Evolutionary conservation across 78 protist species (phyloP), one percentile per base, ranked within the genome.

Genomic region (Protostelium mycophagum): DNA sequence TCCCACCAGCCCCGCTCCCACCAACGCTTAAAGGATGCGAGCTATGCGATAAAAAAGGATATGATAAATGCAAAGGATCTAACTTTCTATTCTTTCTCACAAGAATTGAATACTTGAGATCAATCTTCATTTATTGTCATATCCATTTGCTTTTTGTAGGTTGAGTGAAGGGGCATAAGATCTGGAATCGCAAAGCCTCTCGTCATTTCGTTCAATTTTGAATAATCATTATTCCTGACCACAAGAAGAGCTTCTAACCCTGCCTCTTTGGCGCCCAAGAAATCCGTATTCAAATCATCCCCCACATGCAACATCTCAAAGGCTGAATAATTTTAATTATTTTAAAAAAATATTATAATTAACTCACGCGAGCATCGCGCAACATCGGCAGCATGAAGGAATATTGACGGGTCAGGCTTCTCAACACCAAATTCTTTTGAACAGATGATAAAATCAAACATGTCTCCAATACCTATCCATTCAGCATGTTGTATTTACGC

Each of bases 21-120:
- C 88, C 88, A 86, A 86, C 88, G 73, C 73, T 51, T 51, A 51
- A 51, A n/a, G n/a, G n/a, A 16, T 51, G 73, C 73, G 73, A 51
- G 31, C 73, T 5, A 5, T 5, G 16, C 31, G 5, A 51, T 51
- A 5, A 16, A 25, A 16, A 51, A 25, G 73, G 73, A 51, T 51
- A 16, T 16, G 73, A 51, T 51, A 51, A 51, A 51, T 51, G 73
- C 73, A 51, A 51, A n/a, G n/a, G n/a, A n/a, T n/a, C n/a, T n/a
- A n/a, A n/a, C n/a, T n/a, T n/a, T n/a, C n/a, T n/a, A n/a, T n/a
- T n/a, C n/a, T n/a, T n/a, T n/a, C n/a, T n/a, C n/a, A n/a, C n/a
- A n/a, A n/a, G n/a, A n/a, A n/a, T n/a, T n/a, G n/a, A n/a, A n/a
- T n/a, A n/a, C n/a, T n/a, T n/a, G n/a, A n/a, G n/a, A n/a, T n/a